A percentile compares a stretch with the other conserved stretches of the same genome.
Evolutionary conservation across 129 eudicot genomes (phyloP).

Genomic region (Helianthus annuus): DNA sequence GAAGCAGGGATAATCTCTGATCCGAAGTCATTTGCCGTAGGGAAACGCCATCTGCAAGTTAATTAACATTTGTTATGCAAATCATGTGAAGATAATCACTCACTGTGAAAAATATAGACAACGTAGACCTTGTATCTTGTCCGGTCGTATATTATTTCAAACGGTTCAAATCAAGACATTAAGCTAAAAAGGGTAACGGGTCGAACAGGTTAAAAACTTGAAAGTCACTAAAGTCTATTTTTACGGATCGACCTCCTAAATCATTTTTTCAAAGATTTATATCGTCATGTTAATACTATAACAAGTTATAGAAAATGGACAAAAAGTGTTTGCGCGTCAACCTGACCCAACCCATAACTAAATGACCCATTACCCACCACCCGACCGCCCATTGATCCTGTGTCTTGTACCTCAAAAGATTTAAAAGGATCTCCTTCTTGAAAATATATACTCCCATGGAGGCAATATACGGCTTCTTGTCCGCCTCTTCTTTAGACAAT

Average conservation of each 20-base stretch:
- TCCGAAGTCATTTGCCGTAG: conserved; percentile 97
- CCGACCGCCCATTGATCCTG: background rate
- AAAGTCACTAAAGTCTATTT: background rate
- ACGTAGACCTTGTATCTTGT: conserved; percentile 22
- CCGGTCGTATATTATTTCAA: background rate
- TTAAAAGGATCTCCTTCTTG: conserved; percentile 88
- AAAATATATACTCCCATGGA: conserved; percentile 94
- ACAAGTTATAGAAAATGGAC: background rate
- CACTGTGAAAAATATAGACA: background rate
- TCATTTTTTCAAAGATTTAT: background rate
- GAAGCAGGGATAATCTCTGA: conserved; percentile 98
- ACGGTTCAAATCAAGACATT: background rate
- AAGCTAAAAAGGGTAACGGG: too few species aligned
- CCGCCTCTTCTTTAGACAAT: conserved; percentile 78
- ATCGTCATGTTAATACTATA: background rate
- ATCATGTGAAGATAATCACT: conserved; percentile 5
- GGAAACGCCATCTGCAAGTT: conserved; percentile 88
- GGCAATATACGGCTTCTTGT: conserved; percentile 92
- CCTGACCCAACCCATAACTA: background rate
- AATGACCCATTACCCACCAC: too few species aligned
- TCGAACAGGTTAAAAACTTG: background rate
- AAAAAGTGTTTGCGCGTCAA: background rate
- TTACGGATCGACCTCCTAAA: background rate
- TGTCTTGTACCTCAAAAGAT: conserved; percentile 66
- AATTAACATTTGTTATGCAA: background rate